Evolutionary conservation across 1,284 basidiomycete genomes (phyloP).

Genomic region (Austroboletus niveus): DNA sequence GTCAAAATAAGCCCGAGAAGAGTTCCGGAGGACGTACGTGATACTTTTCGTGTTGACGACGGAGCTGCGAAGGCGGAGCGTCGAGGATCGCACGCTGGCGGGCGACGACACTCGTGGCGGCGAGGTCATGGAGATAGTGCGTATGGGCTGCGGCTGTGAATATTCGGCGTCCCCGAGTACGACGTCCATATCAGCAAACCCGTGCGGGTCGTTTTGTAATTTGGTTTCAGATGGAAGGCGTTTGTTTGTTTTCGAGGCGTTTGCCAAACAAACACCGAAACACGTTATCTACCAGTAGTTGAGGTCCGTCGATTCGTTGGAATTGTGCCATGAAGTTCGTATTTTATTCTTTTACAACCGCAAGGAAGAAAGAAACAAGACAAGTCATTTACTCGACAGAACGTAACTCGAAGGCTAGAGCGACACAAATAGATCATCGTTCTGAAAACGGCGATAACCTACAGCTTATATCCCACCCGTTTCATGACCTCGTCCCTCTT

Average conservation of each 20-base stretch:
- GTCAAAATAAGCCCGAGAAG: background rate
- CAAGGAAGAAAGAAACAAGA: no score
- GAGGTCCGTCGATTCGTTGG: no score
- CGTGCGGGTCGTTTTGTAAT: background rate
- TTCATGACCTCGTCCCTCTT: background rate
- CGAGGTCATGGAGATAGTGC: slow-evolving; percentile 6
- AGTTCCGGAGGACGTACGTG: slow-evolving; percentile 10
- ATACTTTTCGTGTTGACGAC: slow-evolving; percentile 9
- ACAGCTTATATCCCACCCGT: background rate
- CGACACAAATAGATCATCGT: no score
- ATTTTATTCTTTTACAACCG: no score
- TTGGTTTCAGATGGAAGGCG: slow-evolving; percentile 7
- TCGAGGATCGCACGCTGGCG: slow-evolving; percentile 6
- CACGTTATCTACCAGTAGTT: no score
- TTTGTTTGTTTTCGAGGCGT: slow-evolving; percentile 18
- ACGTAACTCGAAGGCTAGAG: no score
- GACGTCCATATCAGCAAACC: slow-evolving; percentile 14
- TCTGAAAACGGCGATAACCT: background rate
- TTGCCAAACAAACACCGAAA: slow-evolving; percentile 17
- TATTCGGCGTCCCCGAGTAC: slow-evolving; percentile 16
- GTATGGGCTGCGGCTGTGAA: background rate
- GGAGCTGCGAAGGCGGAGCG: slow-evolving; percentile 18
- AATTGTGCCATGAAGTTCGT: no score
- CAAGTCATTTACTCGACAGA: no score
- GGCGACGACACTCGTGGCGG: slow-evolving; percentile 10